Percentiles rank a stretch among this genome's conserved stretches.
These are phyloP conservation scores for Papiliotrema fonsecae DNA, from an alignment of 1,284 basidiomycete genomes.

Conservation along the genomic window DNA sequence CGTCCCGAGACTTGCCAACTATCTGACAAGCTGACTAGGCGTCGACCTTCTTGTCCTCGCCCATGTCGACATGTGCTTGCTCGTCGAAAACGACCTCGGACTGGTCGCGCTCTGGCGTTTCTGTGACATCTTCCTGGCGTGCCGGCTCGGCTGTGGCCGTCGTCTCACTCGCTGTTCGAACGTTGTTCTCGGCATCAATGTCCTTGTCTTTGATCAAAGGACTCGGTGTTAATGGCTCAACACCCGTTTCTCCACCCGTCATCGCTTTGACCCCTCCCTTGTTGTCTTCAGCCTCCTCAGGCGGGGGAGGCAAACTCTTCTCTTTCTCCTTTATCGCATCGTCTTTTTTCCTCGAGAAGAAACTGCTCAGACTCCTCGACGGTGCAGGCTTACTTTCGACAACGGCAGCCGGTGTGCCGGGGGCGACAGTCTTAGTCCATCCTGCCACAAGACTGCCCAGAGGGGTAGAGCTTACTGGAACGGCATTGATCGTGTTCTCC, in stretches of 20 bases:
- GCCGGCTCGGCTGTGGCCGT: too few relatives aligned
- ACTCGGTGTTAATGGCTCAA: constrained; percentile 13
- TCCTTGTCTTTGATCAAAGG: constrained; percentile 9
- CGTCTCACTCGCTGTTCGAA: too few relatives aligned
- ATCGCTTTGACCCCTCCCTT: background rate
- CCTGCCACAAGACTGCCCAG: constrained; percentile 29
- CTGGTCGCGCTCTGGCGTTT: too few relatives aligned
- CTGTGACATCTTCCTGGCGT: too few relatives aligned
- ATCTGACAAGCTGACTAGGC: too few relatives aligned
- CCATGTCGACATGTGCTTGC: too few relatives aligned
- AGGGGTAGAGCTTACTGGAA: constrained; percentile 17
- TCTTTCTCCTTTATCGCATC: constrained; percentile 6
- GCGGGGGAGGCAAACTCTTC: constrained; percentile 14
- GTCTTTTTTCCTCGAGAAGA: constrained; percentile 20
- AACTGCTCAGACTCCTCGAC: constrained; percentile 19
- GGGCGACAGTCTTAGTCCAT: constrained; percentile 32
- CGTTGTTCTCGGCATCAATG: too few relatives aligned
- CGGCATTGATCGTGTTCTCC: constrained; percentile 7
- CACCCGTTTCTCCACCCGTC: background rate
- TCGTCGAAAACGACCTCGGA: too few relatives aligned
- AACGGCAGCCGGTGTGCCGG: constrained; percentile 12
- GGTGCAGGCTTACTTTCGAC: constrained; percentile 4
- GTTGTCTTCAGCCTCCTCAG: constrained; percentile 1
- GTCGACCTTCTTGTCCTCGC: too few relatives aligned
- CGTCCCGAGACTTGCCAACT: too few relatives aligned